Conservation (phyloP, 2,329 filamentous ascomycete species). For the Blastomyces parvus region DNA sequence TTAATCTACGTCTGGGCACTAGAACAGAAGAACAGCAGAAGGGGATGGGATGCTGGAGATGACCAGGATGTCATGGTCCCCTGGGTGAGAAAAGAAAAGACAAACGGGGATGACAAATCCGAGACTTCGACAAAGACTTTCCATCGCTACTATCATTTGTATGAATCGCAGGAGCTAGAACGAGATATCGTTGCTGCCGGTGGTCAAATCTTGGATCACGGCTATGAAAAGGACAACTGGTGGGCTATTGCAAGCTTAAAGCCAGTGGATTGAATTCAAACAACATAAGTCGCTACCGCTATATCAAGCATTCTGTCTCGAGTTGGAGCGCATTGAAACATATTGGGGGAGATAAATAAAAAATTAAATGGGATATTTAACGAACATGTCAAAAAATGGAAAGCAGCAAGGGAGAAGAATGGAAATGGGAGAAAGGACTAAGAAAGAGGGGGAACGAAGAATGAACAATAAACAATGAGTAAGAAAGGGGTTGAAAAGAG, state of each 20-base stretch:
- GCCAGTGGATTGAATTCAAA: conserved; percentile 8
- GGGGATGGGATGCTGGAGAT: conserved; percentile 77
- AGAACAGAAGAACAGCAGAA: conserved; percentile 75
- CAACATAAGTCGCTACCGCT: not conserved
- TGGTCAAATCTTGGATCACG: conserved; percentile 64
- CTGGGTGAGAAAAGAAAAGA: conserved; percentile 61
- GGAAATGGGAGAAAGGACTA: conserved; percentile 12
- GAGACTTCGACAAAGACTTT: conserved; percentile 47
- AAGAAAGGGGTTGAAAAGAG: not conserved
- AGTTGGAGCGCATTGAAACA: conserved; percentile 11
- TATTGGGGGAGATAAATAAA: conserved; percentile 6
- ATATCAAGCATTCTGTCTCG: not conserved
- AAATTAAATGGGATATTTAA: conserved; percentile 7
- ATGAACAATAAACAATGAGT: conserved; percentile 7
- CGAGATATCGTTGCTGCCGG: conserved; percentile 64
- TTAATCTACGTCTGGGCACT: conserved; percentile 92
- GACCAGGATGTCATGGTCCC: conserved; percentile 91
- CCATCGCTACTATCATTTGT: conserved; percentile 91
- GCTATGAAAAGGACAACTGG: conserved; percentile 98
- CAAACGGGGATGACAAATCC: conserved; percentile 18
- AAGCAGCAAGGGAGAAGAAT: conserved; percentile 3
- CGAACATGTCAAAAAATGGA: conserved; percentile 6
- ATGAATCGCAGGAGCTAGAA: conserved; percentile 77
- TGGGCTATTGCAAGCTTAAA: conserved; percentile 61
- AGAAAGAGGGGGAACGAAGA: not conserved